Evolutionary conservation across 306 rosid species (phyloP).

Genomic region (Pyrus pyrifolia): DNA sequence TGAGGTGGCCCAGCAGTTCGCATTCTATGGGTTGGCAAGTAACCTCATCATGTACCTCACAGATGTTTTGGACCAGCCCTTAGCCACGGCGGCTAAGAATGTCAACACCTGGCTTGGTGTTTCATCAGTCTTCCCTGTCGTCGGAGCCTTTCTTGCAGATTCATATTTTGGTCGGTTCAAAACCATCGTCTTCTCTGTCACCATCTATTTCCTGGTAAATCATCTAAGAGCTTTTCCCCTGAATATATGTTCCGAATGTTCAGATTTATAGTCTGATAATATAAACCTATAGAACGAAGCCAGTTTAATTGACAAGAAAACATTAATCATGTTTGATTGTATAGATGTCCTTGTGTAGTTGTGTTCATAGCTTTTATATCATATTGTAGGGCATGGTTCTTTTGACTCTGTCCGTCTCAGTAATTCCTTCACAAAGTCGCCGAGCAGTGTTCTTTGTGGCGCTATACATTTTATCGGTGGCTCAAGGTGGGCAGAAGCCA

Average conservation of each 20-base stretch:
- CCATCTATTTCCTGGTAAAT: conserved; percentile 43
- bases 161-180: conserved; percentile 54
- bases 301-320: no score
- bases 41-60: conserved; percentile 32
- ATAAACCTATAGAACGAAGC: no score
- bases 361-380: no score
- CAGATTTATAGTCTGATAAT: background rate
- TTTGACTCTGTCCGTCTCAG: background rate
- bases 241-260: no score
- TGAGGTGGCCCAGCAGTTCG: conserved; percentile 38
- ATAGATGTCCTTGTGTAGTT: no score
- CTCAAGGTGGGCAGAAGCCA: conserved; percentile 73
- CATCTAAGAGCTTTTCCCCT: background rate
- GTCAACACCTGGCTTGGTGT: conserved; percentile 65
- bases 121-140: conserved; percentile 44
- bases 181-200: conserved; percentile 42
- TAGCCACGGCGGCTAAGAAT: conserved; percentile 37
- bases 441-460: conserved; percentile 32
- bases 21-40: conserved; percentile 17
- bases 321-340: no score
- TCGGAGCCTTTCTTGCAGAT: conserved; percentile 55
- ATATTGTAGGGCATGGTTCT: background rate
- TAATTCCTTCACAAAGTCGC: conserved; percentile 6
- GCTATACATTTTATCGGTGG: conserved; percentile 51
- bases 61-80: conserved; percentile 36